Evolutionary conservation across 306 rosid genomes (phyloP), one percentile per base, ranked within the genome.

Genomic region (Canavalia ensiformis): DNA sequence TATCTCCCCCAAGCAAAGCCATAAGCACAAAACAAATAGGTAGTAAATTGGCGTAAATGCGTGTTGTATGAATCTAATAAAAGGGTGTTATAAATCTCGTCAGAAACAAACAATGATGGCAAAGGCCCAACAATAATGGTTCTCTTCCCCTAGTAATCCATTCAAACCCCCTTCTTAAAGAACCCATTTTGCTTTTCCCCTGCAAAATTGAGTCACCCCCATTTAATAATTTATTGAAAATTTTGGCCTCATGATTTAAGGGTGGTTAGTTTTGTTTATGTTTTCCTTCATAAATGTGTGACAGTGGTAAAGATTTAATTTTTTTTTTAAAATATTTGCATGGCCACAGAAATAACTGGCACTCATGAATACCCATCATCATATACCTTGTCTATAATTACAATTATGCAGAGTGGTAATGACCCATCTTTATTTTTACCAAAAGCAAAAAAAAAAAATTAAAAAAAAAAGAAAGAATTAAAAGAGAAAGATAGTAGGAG

Each of bases 51-150:
- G 85, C 60, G 69, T 82, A 81, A 85, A 83, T 85, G 86, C 84
- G 44, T 78, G 89, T 64, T 78, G 89, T 64, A 78, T 72, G 90
- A 87, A 84, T 81, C 25, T 59, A 83, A 58, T 72, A 66, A 85
- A 85, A 81, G 68, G 68, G 89, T 63, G 87, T 81, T 83, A 83
- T 91, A 84, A 91, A 87, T 88, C 87, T 72, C 71, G 68, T 90
- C 97, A 89, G 94, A 89, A 87, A 60, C 87, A 88, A 77, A 88
- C 94, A 91, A 91, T 94, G 92, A 94, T 91, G 95, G 92, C 97
- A 77, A 84, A 81, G 63, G 89, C 88, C 83, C 87, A 81, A 90
- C 70, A 88, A 85, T 90, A 84, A 88, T 90, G 89, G 85, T 69
- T 88, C 86, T 75, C 89, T 82, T 84, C 74, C 80, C 77, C 59